These are phyloP conservation scores for Fonsecaea nubica DNA, from an alignment of 2,329 filamentous ascomycete species.

Conservation along the genomic window DNA sequence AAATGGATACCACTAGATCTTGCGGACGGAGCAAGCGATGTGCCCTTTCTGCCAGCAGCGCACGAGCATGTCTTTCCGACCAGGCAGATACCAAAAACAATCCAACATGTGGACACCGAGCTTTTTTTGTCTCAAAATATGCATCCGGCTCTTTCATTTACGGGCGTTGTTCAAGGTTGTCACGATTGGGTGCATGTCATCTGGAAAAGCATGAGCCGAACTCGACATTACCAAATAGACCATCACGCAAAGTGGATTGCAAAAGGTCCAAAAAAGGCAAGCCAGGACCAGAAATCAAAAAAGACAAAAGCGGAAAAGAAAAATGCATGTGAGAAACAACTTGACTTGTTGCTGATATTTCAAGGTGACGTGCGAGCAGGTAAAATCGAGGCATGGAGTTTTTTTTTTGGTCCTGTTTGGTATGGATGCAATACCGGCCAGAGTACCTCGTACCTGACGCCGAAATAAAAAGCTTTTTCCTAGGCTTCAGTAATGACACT, in stretches of 20 bases:
- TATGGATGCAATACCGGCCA: no score
- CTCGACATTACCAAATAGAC: not conserved
- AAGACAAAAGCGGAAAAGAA: no score
- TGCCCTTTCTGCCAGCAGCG: not conserved
- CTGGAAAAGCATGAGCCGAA: not conserved
- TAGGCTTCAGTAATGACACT: no score
- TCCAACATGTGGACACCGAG: not conserved
- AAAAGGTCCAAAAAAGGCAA: not conserved
- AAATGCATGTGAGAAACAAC: no score
- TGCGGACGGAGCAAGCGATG: not conserved
- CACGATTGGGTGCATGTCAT: not conserved
- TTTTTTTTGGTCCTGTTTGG: no score
- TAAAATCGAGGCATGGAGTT: no score
- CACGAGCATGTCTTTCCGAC: not conserved
- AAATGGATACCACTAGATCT: constrained; percentile 38
- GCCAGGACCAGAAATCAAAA: not conserved
- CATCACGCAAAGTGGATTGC: not conserved
- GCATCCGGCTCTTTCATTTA: not conserved
- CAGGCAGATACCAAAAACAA: not conserved
- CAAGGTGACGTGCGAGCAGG: no score
- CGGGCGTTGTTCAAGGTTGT: not conserved
- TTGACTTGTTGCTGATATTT: no score
- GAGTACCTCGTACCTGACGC: no score
- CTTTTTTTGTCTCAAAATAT: not conserved
- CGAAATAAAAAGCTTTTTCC: no score